Evolutionary conservation across 495 filamentous ascomycete genomes (phyloP), one percentile per base, ranked within the genome.

Genomic region (Evansstolkia leycettana): DNA sequence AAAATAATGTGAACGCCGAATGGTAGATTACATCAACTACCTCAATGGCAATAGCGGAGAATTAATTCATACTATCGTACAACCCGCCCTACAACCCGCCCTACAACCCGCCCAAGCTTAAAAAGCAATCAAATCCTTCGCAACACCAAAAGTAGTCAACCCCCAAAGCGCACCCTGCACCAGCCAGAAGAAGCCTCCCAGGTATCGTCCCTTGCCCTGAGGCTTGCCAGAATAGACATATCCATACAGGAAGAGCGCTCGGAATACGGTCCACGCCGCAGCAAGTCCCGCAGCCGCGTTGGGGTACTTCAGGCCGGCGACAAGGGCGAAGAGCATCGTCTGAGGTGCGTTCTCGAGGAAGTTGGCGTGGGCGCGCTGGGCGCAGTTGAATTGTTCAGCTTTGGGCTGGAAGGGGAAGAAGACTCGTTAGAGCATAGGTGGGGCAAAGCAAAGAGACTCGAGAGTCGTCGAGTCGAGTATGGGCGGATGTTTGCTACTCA

Each of bases 331-430:
- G 23, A 82, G 51, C 59, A 77, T 65, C 17, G 75, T 64, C 40
- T 65, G 60, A 3, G 73, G 46, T 12, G 73, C 52, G 50, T 80
- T 79, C 56, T 87, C 82, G 32, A 73, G 62, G 56, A 71, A 84
- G 58, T 84, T 82, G 41, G 57, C 49, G 61, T 87, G 82, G 4
- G 80, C 75, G 35, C 81, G 73, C 54, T 86, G 82, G 27, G 78
- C 76, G 62, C 73, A 75, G 51, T 78, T 78, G 63, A 78, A 78
- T 29, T 60, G 40, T 31, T 69, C 49, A 26, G 63, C 60, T 36
- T 52, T 54, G 44, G 55, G 37, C 59, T 67, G 47, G 5, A 28
- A 19, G 5, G 9, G 9, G 20, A 23, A 5, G 9, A 9, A 23
- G 9, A 9, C 9, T 23, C 20, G 5, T 23, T 4, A 5, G 4